Conservation (phyloP, 1,284 basidiomycete species). For the Microbotryum scabiosae region DNA sequence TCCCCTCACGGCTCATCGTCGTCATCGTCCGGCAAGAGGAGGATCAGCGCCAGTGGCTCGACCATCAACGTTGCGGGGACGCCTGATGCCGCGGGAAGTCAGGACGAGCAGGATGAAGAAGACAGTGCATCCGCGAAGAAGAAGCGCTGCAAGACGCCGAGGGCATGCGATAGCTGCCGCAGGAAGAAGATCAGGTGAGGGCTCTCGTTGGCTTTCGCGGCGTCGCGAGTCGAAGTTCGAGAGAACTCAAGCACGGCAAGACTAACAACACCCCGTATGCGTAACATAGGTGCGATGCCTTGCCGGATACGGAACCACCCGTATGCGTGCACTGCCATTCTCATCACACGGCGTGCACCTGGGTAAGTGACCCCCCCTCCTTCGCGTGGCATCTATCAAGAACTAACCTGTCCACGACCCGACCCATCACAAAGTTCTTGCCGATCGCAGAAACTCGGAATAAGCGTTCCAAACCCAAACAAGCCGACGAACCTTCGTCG, state of each 20-base stretch:
- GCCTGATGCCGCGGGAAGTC: too few relatives aligned
- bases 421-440: slow-evolving; percentile 50
- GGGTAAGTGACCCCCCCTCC: slow-evolving; percentile 15
- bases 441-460: slow-evolving; percentile 97
- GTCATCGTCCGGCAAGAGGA: too few relatives aligned
- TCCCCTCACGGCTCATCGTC: too few relatives aligned
- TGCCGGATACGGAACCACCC: slow-evolving; percentile 62
- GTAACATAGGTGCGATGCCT: slow-evolving; percentile 61
- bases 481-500: slow-evolving; percentile 43
- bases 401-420: neutral
- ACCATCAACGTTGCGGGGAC: too few relatives aligned
- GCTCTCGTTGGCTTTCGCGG: slow-evolving; percentile 30
- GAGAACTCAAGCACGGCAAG: neutral
- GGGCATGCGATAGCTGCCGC: slow-evolving; percentile 83
- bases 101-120: neutral
- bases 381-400: neutral
- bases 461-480: slow-evolving; percentile 81
- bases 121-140: slow-evolving; percentile 40
- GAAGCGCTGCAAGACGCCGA: slow-evolving; percentile 81
- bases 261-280: neutral
- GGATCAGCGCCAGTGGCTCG: too few relatives aligned
- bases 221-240: slow-evolving; percentile 32
- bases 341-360: slow-evolving; percentile 85
- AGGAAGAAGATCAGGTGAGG: slow-evolving; percentile 78
- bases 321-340: slow-evolving; percentile 79